Evolutionary conservation across 495 filamentous ascomycete genomes (phyloP), one percentile per base, ranked within the genome.

Genomic region (Hyaloscypha variabilis): DNA sequence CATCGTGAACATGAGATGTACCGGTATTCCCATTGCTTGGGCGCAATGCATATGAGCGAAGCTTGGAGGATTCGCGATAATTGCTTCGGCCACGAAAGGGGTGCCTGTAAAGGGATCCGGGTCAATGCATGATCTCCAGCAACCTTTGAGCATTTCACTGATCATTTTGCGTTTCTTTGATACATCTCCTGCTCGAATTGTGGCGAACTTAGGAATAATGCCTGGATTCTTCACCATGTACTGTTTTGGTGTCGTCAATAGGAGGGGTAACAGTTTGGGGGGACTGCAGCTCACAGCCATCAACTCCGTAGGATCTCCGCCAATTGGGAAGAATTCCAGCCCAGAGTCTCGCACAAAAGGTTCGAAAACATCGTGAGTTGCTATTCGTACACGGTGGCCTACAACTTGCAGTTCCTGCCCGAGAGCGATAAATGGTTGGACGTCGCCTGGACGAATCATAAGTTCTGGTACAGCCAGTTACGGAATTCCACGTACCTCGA

Each of bases 31-130:
- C 10, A 91, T 69, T 24, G 80, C 83, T 72, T 90, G 79, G 0
- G 86, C 87, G 67, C 84, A 87, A 69, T 89, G 87, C 0, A 89
- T 69, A 78, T 90, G 87, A 1, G 87, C 87, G 73, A 90, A 88
- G 64, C 82, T 86, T 1, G 86, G 86, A 1, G 88, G 87, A 72
- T 89, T 90, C 0, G 88, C 87, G 66, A 90, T 88, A 56, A 90
- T 89, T 13, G 81, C 85, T 63, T 90, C 84, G 0, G 88, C 88
- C 6, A 89, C 79, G 72, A 90, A 90, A 0, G 86, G 85, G 67
- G 83, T 71, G 8, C 65, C 68, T 13, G 72, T 54, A 14, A 69
- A 78, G 1, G 78, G 80, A 29, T 82, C 83, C 67, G 83, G 73
- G 62, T 85, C 83, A 39, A 85, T 84, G 68, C 87, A 90, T 1